phyloP scores from a whole-genome alignment of 768 basidiomycete genomes.

The Agrocybe pediades region DNA sequence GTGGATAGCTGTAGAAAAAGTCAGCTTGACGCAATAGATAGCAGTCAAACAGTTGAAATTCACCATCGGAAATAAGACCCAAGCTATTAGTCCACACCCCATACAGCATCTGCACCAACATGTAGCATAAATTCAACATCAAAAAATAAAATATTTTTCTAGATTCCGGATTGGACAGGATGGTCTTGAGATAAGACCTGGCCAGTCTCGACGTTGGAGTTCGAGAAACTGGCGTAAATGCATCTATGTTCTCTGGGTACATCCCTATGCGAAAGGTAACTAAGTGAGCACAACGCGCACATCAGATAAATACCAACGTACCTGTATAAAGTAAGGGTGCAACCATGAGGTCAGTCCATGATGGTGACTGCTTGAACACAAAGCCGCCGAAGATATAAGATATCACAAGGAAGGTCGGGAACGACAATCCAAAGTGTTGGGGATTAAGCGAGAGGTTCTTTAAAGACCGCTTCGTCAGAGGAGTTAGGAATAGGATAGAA shows the following conservation, averaged over 20 bases:
- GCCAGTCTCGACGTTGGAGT: constrained; percentile 56
- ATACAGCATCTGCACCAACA: constrained; percentile 96
- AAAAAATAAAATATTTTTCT: constrained; percentile 97
- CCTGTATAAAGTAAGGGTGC: constrained; percentile 66
- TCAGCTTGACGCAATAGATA: constrained; percentile 2
- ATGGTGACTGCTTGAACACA: constrained; percentile 62
- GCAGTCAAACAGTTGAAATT: constrained; percentile 10
- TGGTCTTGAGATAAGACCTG: constrained; percentile 82
- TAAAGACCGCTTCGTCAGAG: constrained; percentile 48
- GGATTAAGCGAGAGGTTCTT: constrained; percentile 50
- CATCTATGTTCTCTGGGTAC: constrained; percentile 48
- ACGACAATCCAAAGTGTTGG: constrained; percentile 62
- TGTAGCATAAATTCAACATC: constrained; percentile 91
- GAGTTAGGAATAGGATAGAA: constrained; percentile 59
- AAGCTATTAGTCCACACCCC: constrained; percentile 98
- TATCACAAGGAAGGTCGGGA: constrained; percentile 48
- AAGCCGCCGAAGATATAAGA: constrained; percentile 58
- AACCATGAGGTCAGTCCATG: constrained; percentile 61
- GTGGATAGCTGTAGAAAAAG: constrained; percentile 75
- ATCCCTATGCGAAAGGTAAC: constrained; percentile 41
- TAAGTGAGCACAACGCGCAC: background rate
- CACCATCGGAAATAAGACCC: constrained; percentile 96
- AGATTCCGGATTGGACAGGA: constrained; percentile 89
- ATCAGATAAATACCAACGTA: constrained; percentile 23
- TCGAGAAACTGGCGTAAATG: constrained; percentile 43